Evolutionary conservation across 202 grass and related monocot genomes (phyloP), one percentile per base, ranked within the genome.

Genomic region (Setaria viridis): DNA sequence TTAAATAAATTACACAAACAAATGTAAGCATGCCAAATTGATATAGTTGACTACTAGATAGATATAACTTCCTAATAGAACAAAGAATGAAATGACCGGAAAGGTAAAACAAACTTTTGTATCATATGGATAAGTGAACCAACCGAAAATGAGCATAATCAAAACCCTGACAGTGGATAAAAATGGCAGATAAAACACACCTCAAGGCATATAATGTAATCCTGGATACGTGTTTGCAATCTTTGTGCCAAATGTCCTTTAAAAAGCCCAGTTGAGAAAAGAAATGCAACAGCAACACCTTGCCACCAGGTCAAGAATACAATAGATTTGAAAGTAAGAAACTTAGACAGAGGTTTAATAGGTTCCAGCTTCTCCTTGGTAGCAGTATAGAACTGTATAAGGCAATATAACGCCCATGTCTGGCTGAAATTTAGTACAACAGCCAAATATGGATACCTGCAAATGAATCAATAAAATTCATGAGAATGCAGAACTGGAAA

Each of bases 241-340:
- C 93, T 90, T 88, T 96, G 91, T 69, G 87, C 97, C 64, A 99
- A 73, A 91, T 94, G 91, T 78, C 97, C 97, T 90, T 96, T 99
- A 78, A 99, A 94, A 74, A 85, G 84, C n/a, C 97, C 92, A 71
- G 92, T 94, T 75, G 97, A 99, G 64, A 96, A 99, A 72, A 99
- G 93, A 86, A 99, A 94, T 67, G 93, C 94, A 88, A 99, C 89
- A 87, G 91, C 89, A 85, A 99, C 60, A 88, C 97, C 97, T 86
- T 99, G 97, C 97, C 97, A 99, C 97, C 97, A 99, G 75, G 97
- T 99, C 80, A 99, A 91, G 89, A 99, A 99, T 90, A 99, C 94
- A 94, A 96, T 99, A 70, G 93, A 99, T 87, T 99, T 99, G 92
- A 99, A 99, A 20, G 91, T 93, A 66, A 99, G 89, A 91, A 99